These are phyloP conservation scores for Acanthamoeba triangularis DNA, from an alignment of 208 protist species.

Conservation along the genomic window DNA sequence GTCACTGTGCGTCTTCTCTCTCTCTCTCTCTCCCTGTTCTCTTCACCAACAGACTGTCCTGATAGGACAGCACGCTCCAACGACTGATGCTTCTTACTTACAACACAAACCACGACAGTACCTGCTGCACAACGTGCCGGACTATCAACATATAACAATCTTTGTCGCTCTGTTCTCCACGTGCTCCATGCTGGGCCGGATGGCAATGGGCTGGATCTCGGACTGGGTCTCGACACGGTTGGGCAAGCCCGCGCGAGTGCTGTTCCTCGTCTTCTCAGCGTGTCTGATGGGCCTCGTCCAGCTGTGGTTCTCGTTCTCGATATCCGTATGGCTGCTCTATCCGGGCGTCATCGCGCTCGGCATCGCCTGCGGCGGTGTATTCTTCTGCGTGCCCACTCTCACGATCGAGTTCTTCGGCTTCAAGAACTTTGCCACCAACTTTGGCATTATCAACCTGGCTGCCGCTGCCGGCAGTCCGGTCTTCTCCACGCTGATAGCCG, in stretches of 20 bases:
- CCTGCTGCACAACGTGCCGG: conserved; percentile 6
- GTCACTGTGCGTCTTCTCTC: neutral
- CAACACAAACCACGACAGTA: conserved; percentile 18
- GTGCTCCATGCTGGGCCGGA: neutral
- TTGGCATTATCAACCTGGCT: conserved; percentile 27
- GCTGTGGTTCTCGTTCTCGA: neutral
- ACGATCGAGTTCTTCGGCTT: conserved; percentile 60
- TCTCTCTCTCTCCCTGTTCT: neutral
- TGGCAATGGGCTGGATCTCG: conserved; percentile 26
- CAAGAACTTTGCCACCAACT: conserved; percentile 53
- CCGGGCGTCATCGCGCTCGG: conserved; percentile 19
- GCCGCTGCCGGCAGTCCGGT: conserved; percentile 15
- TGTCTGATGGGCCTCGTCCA: conserved; percentile 28
- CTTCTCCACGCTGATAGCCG: conserved; percentile 43
- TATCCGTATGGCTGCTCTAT: neutral
- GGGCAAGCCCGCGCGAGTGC: conserved; percentile 25
- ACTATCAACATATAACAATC: neutral
- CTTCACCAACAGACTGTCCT: too few species aligned
- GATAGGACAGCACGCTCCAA: neutral
- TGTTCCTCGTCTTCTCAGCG: conserved; percentile 1
- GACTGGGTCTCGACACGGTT: neutral
- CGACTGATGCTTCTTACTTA: neutral
- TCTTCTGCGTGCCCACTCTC: conserved; percentile 29
- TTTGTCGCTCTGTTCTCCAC: conserved; percentile 52
- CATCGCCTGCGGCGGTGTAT: neutral